phyloP scores from a whole-genome alignment of 1,284 basidiomycete genomes.

The Heliocybe sulcata region DNA sequence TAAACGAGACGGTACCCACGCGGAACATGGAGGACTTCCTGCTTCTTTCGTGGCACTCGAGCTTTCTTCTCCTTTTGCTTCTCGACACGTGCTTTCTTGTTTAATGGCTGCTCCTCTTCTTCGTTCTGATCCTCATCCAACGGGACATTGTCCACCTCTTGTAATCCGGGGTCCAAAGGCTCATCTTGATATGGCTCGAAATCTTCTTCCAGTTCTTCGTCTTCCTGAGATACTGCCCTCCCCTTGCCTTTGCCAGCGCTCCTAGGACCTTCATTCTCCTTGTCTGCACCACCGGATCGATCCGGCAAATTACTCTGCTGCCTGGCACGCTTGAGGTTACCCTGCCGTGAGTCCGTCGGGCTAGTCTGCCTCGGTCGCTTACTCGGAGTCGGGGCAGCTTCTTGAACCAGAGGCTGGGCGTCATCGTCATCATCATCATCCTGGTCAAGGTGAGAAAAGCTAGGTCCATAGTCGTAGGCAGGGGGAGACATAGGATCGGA shows the following conservation, averaged over 20 bases:
- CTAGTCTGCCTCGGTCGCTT: neutral
- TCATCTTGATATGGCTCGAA: conserved; percentile 13
- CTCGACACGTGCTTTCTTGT: conserved; percentile 18
- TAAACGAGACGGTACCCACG: neutral
- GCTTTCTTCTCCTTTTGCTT: conserved; percentile 15
- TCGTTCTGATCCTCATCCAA: conserved; percentile 11
- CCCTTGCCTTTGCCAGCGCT: neutral
- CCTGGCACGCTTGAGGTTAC: neutral
- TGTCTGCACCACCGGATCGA: neutral
- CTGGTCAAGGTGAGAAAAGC: neutral
- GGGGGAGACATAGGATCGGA: neutral
- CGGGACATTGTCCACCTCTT: conserved; percentile 7
- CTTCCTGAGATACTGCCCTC: neutral
- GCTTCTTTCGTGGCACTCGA: neutral
- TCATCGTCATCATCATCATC: conserved; percentile 6
- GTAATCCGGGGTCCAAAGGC: conserved; percentile 18
- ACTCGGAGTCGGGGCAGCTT: neutral
- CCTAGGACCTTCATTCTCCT: neutral
- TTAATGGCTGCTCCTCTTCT: conserved; percentile 7
- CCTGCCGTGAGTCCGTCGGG: neutral
- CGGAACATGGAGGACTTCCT: neutral
- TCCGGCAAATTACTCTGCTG: neutral
- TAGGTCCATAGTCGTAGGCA: neutral
- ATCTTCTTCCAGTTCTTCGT: neutral
- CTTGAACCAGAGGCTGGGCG: neutral